Conservation (phyloP, 75 land plant genomes). For the Selaginella moellendorffii region DNA sequence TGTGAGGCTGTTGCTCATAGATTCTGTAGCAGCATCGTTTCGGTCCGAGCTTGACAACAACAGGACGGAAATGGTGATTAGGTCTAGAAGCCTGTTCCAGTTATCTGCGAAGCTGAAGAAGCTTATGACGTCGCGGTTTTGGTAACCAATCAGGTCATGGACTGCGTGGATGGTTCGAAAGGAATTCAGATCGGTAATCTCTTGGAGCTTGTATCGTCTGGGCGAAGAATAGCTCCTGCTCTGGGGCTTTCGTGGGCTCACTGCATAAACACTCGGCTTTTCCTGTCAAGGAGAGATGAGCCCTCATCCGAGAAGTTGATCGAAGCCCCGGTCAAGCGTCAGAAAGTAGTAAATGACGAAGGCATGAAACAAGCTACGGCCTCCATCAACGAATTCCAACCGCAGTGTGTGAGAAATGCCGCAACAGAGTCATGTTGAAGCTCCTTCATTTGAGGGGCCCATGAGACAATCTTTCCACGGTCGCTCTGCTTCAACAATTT, state of each 20-base stretch:
- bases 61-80: constrained; percentile 27
- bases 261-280: constrained; percentile 67
- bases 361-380: too few species aligned
- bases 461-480: too few species aligned
- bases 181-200: constrained; percentile 25
- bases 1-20: constrained; percentile 46
- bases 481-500: too few species aligned
- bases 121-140: constrained; percentile 52
- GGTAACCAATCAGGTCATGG: too few species aligned
- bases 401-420: too few species aligned
- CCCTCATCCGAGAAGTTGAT: too few species aligned
- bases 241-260: constrained; percentile 72
- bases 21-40: constrained; percentile 71
- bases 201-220: constrained; percentile 33
- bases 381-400: too few species aligned
- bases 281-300: constrained; percentile 48
- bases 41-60: constrained; percentile 55
- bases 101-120: constrained; percentile 41
- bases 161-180: constrained; percentile 31
- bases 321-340: too few species aligned
- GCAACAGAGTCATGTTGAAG: too few species aligned
- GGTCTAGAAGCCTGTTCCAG: constrained; percentile 48
- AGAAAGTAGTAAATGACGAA: too few species aligned
- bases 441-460: too few species aligned
- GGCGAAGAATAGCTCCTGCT: constrained; percentile 51